Evolutionary conservation across 179 eudicot genomes (phyloP), one percentile per base, ranked within the genome.

Genomic region (Beta lomatogona): DNA sequence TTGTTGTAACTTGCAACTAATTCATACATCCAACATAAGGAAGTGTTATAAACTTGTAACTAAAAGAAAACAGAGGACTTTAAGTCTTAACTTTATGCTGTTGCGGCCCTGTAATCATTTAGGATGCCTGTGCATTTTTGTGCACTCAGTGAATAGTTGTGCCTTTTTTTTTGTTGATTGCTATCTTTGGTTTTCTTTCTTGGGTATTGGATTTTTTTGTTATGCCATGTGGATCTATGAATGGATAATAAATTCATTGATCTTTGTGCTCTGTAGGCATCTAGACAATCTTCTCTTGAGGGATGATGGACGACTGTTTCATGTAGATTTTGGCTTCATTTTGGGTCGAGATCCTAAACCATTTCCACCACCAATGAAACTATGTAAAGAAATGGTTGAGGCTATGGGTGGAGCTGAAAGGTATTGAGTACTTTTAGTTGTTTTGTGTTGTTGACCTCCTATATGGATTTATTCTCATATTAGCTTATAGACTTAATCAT

Each of bases 391-490:
- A 89, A 94, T 96, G 99, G 99, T 96, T 28, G 99, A 96, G 83
- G 99, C 99, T 80, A 96, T 96, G 99, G 98, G 99, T 59, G 98
- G 98, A 82, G 99, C 99, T 75, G 99, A 94, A 88, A 96, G 99
- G 99, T 96, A 88, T 13, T 53, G 19, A 73, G 18, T 69, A 16
- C 22, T 13, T 63, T 25, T 63, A 41, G 59, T 25, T 68, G 11
- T 44, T 50, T 44, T 80, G 15, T 76, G 48, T 36, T 53, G 31
- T 78, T 69, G 57, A 19, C 59, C 69, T 78, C 41, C 79, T 10
- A 19, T 63, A 31, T 76, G 28, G 9, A 3, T 46, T n/a, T 65
- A 74, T 77, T 73, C 54, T 67, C 12, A n/a, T 21, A 41, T 15
- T 54, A 41, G 54, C 15, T 54, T 63, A 36, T 7, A 46, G 13